Evolutionary conservation across 2,329 filamentous ascomycete species (phyloP).

Genomic region (Leptographium lundbergii): DNA sequence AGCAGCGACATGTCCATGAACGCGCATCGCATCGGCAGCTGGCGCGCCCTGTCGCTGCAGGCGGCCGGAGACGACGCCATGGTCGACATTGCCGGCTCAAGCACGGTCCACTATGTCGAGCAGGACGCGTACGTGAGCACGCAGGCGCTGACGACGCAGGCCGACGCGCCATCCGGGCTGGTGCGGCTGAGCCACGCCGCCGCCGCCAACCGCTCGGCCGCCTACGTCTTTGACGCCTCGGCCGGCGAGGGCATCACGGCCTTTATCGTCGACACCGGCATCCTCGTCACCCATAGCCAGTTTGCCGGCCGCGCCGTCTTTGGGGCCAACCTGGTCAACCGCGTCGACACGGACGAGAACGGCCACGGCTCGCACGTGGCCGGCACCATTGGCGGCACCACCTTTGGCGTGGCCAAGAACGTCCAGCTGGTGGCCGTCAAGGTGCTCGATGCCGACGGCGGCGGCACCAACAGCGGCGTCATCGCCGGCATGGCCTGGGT

Average conservation of each 20-base stretch:
- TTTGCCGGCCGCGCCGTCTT: conserved; percentile 43
- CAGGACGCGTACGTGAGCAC: conserved; percentile 32
- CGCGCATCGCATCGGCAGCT: conserved; percentile 33
- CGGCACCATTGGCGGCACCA: conserved; percentile 47
- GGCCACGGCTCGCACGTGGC: conserved; percentile 54
- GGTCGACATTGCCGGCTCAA: conserved; percentile 31
- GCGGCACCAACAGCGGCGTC: conserved; percentile 37
- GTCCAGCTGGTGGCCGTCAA: conserved; percentile 18
- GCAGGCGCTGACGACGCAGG: conserved; percentile 31
- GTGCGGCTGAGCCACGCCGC: conserved; percentile 36
- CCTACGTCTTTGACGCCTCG: conserved; percentile 39
- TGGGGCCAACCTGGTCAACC: conserved; percentile 39
- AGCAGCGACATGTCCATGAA: conserved; percentile 18
- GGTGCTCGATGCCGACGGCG: conserved; percentile 35
- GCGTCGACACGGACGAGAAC: conserved; percentile 39
- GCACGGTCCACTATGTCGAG: conserved; percentile 30
- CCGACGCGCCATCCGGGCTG: conserved; percentile 39
- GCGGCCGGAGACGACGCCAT: conserved; percentile 21
- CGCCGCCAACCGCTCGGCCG: conserved; percentile 16
- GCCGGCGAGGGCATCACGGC: conserved; percentile 44
- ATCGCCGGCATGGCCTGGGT: conserved; percentile 48
- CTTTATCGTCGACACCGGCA: conserved; percentile 55
- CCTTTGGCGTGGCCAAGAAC: conserved; percentile 50
- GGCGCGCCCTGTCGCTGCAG: conserved; percentile 35
- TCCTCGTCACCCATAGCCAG: conserved; percentile 40